Evolutionary conservation across 495 filamentous ascomycete species (phyloP), one percentile per base, ranked within the genome.

Genomic region (Polyplosphaeria fusca): DNA sequence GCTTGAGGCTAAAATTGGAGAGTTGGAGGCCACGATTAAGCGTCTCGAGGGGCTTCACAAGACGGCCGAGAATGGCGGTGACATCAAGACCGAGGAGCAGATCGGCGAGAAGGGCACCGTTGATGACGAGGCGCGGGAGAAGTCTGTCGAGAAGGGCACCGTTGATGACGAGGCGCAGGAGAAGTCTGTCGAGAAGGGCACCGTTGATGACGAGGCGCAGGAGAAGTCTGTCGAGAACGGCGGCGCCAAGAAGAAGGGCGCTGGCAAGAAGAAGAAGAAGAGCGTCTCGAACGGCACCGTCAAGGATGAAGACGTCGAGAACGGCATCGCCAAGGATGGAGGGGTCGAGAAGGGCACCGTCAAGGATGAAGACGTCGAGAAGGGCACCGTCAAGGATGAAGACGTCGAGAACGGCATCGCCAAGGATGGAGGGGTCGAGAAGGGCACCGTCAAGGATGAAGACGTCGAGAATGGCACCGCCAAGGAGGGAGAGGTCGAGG

Each of bases 361-460:
- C 9, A 35, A 7, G 9, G 9, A 35, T 35, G 30, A 35, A 35
- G 30, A 35, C 9, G 19, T n/a, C n/a, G n/a, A 43, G 40, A 22
- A 11, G 9, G 40, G 9, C 19, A 14, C 40, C 40, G 9, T 43
- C 40, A n/a, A n/a, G n/a, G n/a, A n/a, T n/a, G n/a, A n/a, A n/a
- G 40, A 43, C 7, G 26, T 47, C 87, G 45, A 47, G n/a, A 23
- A 28, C 23, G 45, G 32, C 7, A 47, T 26, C 2, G 22, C 23
- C 9, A 47, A 28, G 45, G 20, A 26, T 27, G 45, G 11, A 43
- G 39, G 11, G 16, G 43, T 24, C 11, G 43, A 22, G 13, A 46
- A 46, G 16, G 43, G 19, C 22, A 26, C 43, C 7, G 22, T 7
- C 13, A 5, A 23, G 11, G 43, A 26, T 5, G 43, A 9, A 4